Percentiles rank a stretch among this genome's conserved stretches.
These are phyloP conservation scores for Erodium maritimum DNA, from an alignment of 345 rosid species.

Conservation along the genomic window DNA sequence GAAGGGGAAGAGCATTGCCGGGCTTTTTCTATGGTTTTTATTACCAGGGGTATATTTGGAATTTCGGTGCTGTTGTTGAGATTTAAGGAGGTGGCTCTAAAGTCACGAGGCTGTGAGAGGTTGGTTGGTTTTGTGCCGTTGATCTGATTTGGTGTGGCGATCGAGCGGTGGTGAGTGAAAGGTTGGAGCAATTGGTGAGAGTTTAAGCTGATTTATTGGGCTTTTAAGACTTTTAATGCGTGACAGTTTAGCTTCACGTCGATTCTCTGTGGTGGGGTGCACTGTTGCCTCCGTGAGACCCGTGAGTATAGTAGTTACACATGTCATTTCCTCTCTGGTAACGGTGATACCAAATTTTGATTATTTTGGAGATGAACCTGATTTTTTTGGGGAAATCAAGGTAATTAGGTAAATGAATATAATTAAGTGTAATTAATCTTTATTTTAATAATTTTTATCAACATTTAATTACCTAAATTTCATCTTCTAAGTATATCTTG, in stretches of 20 bases:
- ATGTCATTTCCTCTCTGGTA: neutral
- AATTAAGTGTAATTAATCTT: too few species aligned
- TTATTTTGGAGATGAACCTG: too few species aligned
- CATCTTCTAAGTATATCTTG: too few species aligned
- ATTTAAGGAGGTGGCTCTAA: neutral
- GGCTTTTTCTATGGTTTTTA: neutral
- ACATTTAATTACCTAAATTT: too few species aligned
- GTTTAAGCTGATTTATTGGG: neutral
- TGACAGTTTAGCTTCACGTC: neutral
- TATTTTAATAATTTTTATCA: too few species aligned
- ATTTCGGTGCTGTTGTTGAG: neutral
- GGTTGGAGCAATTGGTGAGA: too few species aligned
- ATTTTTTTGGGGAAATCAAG: too few species aligned
- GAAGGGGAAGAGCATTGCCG: conserved; percentile 9
- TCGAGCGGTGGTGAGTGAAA: neutral
- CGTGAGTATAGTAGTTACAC: neutral
- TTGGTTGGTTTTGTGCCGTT: neutral
- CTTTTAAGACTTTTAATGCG: neutral
- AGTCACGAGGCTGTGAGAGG: neutral
- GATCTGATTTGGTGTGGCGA: neutral
- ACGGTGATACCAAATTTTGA: neutral
- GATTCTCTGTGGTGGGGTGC: neutral
- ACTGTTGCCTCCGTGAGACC: neutral
- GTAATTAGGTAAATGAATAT: too few species aligned
- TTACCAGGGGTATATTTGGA: neutral